Conservation (phyloP, 495 filamentous ascomycete genomes). For the Hypoxylon rickii region DNA sequence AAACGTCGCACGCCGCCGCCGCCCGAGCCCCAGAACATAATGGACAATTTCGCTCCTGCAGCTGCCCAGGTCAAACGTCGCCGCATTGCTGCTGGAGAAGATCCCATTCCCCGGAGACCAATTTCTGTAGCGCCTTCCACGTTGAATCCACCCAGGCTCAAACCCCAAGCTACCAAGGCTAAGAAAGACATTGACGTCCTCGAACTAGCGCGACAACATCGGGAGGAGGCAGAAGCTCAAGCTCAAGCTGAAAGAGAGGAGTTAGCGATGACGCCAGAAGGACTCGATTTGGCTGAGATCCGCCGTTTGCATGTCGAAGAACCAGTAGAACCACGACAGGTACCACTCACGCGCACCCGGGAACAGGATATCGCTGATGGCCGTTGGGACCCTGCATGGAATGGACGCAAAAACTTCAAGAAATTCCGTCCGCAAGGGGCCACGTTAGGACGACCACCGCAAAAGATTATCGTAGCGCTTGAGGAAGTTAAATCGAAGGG, state of each 20-base stretch:
- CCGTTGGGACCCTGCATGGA: constrained; percentile 91
- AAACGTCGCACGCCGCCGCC: constrained; percentile 52
- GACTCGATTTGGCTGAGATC: constrained; percentile 70
- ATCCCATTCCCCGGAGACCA: constrained; percentile 35
- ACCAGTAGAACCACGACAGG: constrained; percentile 66
- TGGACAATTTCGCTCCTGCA: constrained; percentile 70
- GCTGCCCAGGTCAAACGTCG: constrained; percentile 75
- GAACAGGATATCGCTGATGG: constrained; percentile 55
- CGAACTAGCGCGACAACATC: constrained; percentile 66
- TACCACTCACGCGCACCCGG: constrained; percentile 34
- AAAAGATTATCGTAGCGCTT: constrained; percentile 72
- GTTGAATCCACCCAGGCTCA: constrained; percentile 7
- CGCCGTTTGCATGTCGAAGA: constrained; percentile 79
- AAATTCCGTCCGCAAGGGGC: constrained; percentile 73
- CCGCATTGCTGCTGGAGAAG: constrained; percentile 55
- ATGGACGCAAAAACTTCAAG: constrained; percentile 97
- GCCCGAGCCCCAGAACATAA: constrained; percentile 51
- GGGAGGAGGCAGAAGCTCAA: constrained; percentile 70
- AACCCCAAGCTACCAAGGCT: constrained; percentile 37
- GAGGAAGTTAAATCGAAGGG: constrained; percentile 79
- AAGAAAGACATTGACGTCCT: constrained; percentile 69
- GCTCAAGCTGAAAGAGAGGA: constrained; percentile 63
- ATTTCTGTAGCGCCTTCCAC: constrained; percentile 23
- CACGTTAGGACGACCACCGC: constrained; percentile 48
- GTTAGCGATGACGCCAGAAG: constrained; percentile 54